Percentiles rank a stretch among this genome's conserved stretches.
Conservation (phyloP, 768 basidiomycete genomes). For the Panaeolus papilionaceus region DNA sequence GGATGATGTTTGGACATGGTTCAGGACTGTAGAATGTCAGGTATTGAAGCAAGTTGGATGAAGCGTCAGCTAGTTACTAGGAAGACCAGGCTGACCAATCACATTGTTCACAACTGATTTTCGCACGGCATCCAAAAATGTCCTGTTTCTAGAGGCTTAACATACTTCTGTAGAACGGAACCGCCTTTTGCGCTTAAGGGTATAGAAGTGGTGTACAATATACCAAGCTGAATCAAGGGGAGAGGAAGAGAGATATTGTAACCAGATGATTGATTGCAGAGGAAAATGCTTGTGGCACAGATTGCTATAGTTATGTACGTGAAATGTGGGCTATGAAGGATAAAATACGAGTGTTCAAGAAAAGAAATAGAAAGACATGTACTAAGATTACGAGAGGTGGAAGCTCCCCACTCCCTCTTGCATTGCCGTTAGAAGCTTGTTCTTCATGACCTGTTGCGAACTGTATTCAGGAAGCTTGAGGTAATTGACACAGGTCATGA, state of each 20-base stretch:
- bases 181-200: no score
- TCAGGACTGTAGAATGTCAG: constrained; percentile 2
- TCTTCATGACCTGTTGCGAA: constrained; percentile 80
- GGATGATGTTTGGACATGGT: constrained; percentile 92
- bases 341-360: constrained; percentile 13
- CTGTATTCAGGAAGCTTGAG: constrained; percentile 97
- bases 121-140: background rate
- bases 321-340: constrained; percentile 22
- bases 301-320: constrained; percentile 22
- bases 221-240: no score
- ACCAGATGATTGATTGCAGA: constrained; percentile 14
- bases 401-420: constrained; percentile 96
- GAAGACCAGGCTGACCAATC: background rate
- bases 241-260: background rate
- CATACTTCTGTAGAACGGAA: no score
- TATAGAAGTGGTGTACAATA: no score
- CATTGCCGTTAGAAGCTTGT: constrained; percentile 86
- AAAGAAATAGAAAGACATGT: constrained; percentile 20
- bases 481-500: constrained; percentile 99
- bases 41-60: no score
- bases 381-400: constrained; percentile 81
- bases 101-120: background rate
- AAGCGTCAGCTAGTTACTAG: background rate
- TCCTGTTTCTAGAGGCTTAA: no score
- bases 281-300: background rate